These are phyloP conservation scores for Physcomitrellopsis africana DNA, from an alignment of 225 moss, liverwort and hornwort species.

Conservation along the genomic window DNA sequence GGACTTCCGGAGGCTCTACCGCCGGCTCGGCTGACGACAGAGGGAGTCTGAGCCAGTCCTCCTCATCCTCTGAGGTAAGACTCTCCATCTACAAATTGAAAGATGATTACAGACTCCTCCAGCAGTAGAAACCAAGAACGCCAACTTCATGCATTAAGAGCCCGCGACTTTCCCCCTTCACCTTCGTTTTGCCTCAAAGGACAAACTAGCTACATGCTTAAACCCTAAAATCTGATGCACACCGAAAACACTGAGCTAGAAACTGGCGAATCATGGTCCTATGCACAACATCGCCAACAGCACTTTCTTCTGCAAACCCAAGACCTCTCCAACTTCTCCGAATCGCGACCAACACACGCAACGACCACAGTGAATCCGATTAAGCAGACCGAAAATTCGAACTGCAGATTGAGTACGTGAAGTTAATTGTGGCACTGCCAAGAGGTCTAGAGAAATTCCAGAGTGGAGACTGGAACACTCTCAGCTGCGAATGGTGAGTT, in stretches of 20 bases:
- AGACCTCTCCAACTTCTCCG: no score
- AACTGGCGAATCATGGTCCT: no score
- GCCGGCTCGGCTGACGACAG: constrained; percentile 4
- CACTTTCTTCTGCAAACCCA: no score
- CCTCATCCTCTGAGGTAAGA: constrained; percentile 36
- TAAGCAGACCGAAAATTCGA: no score
- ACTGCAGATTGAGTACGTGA: no score
- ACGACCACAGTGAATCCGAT: no score
- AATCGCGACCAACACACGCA: no score
- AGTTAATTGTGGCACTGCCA: no score
- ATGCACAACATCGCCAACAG: no score
- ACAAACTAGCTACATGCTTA: not conserved
- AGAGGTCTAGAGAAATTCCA: no score
- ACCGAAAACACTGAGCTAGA: not conserved
- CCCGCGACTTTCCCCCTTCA: not conserved
- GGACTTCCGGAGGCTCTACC: constrained; percentile 9
- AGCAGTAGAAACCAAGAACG: not conserved
- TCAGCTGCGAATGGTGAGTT: no score
- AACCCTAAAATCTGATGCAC: not conserved
- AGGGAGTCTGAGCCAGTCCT: constrained; percentile 46
- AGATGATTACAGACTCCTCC: not conserved
- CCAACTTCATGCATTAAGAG: not conserved
- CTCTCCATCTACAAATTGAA: constrained; percentile 32
- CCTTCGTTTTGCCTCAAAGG: not conserved
- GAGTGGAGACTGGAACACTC: no score